Conservation (phyloP, 202 grass and related monocot genomes). For the Carex arenaria region DNA sequence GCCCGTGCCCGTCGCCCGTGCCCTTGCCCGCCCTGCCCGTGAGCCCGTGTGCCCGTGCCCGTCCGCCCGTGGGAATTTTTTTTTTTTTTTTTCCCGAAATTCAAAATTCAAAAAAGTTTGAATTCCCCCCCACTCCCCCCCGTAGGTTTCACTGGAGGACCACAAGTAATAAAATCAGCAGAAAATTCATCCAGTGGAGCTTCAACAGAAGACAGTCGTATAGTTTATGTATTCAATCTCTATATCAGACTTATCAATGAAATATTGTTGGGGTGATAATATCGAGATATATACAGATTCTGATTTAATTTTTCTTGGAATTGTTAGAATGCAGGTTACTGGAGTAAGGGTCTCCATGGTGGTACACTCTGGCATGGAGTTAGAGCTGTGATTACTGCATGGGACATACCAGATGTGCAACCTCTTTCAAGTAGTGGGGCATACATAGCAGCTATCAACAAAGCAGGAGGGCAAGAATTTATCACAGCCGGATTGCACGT, state of each 20-base stretch:
- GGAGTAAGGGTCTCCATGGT: background rate
- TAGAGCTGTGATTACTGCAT: background rate
- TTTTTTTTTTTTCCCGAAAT: too few species aligned
- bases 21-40: too few species aligned
- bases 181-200: background rate
- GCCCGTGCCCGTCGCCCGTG: too few species aligned
- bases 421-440: background rate
- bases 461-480: background rate
- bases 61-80: too few species aligned
- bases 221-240: background rate
- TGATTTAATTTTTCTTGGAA: background rate
- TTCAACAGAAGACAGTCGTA: background rate
- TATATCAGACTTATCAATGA: background rate
- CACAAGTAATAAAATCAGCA: background rate
- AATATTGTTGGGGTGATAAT: background rate
- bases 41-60: too few species aligned
- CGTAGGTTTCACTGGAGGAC: background rate
- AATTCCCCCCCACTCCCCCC: too few species aligned
- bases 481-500: slow-evolving; percentile 11
- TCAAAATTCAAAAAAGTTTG: too few species aligned
- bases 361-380: background rate
- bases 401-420: background rate
- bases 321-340: background rate
- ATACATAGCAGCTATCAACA: background rate
- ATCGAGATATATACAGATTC: background rate